Evolutionary conservation across 352 stramenopile genomes (phyloP), one percentile per base, ranked within the genome.

Genomic region (Phytopythium boreale): DNA sequence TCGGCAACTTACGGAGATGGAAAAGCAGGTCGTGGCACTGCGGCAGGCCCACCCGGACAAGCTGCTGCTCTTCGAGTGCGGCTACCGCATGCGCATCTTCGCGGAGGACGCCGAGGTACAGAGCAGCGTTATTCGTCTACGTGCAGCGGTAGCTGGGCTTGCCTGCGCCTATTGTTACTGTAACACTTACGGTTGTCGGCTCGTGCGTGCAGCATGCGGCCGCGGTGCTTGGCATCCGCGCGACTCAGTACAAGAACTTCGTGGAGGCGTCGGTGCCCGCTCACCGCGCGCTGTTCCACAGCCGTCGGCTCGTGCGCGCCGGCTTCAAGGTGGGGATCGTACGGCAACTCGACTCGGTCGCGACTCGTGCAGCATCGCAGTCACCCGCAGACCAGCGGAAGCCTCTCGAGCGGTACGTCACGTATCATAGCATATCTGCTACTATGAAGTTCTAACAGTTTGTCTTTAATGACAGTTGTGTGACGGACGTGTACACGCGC

Each of bases 11-110:
- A 93, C 85, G 8, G 80, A 84, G 29, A 87, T 93, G 75, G 84
- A 93, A 68, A 77, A 87, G 70, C 87, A 96, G 66, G 82, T 93
- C 19, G 66, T 80, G 49, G 68, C 55, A 29, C 64, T 96, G 53
- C 79, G 78, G n/a, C 58, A 34, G 1, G 19, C 57, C 15, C 59
- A 88, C 34, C 62, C 69, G 17, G 81, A 84, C 52, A 74, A 72
- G 26, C 64, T 93, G 52, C 72, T 95, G 62, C 63, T 92, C 34
- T 82, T 95, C 34, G 81, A 95, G 70, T 92, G 82, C 63, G 88
- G 86, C 31, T 96, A 96, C 61, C 83, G 83, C 63, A 89, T 90
- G 70, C 72, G 83, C 6, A 74, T 93, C 27, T 96, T 96, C 56
- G 83, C 73, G 4, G 50, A 87, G 10, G 88, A 93, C 66, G 88